Base-by-base conservation (phyloP, 331 rosid species). In the Telfairia occidentalis region DNA sequence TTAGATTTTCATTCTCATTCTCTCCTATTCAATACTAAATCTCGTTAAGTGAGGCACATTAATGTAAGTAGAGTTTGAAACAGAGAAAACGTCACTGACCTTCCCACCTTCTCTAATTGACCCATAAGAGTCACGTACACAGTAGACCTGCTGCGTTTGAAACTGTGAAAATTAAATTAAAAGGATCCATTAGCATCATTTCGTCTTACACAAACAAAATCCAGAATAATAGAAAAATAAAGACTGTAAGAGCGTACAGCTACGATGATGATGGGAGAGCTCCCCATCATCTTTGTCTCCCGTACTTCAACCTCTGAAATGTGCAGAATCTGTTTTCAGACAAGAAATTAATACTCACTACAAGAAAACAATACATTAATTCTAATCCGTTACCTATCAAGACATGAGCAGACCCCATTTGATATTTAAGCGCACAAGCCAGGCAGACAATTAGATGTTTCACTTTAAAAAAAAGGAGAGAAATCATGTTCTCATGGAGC, bases 131-230 rank as follows among this genome's bases (percentile, higher is more conserved):
- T 92, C 92, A 2, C 97, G 93, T 73, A 89, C 90, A 42, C 99
- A 95, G 72, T 91, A 76, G 65, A 89, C 87, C 86, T 95, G 99
- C 83, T 95, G 99, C 35, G 99, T 92, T 84, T 82, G 90, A 76
- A 95, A 95, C 99, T 95, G 91, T 48, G 80, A 71, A 75, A 79
- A 45, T 63, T 74, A 69, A 83, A 71, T 26, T 21, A 28, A 76
- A 46, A 42, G 5, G 75, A 76, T 30, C 65, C 53, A 50, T 82
- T 60, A 84, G 40, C 19, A 58, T 77, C 54, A 74, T 58, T 66
- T 50, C 73, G 45, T 38, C 60, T 63, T 43, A 53, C 65, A 75
- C 58, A 80, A 63, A 34, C 38, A 74, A 28, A 32, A 60, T 50
- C 45, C 48, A 45, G 37, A 73, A 67, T 32, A 15, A 48, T 9